Conservation (phyloP, 2,329 filamentous ascomycete species). For the Botryotinia globosa region DNA sequence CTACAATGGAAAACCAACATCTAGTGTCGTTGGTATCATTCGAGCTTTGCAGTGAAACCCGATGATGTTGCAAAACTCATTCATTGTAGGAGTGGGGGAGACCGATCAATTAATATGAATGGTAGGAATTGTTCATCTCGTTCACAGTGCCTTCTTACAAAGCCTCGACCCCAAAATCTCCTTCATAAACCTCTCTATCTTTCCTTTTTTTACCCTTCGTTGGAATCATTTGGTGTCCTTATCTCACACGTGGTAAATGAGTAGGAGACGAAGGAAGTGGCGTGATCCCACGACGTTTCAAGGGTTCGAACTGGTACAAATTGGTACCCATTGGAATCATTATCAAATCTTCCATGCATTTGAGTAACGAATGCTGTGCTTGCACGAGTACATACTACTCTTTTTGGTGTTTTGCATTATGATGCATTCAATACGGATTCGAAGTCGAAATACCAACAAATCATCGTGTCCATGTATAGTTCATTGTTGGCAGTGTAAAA, state of each 20-base stretch:
- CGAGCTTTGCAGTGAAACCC: not conserved
- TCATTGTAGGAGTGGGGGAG: not conserved
- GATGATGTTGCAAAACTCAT: not conserved
- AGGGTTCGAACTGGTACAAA: not conserved
- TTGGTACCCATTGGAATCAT: not conserved
- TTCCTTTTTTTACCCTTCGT: not conserved
- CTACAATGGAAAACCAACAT: not conserved
- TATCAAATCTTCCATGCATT: not conserved
- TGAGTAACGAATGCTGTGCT: not conserved
- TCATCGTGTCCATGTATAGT: not conserved
- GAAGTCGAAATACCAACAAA: constrained; percentile 17
- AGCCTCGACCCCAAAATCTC: constrained; percentile 1
- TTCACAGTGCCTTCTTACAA: not conserved
- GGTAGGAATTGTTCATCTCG: not conserved
- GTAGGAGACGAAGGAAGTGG: constrained; percentile 19
- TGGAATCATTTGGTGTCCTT: not conserved
- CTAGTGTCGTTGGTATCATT: not conserved
- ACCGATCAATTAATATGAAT: not conserved
- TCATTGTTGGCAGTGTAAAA: not conserved
- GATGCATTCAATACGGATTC: not conserved
- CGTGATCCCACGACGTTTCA: constrained; percentile 19
- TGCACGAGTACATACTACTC: not conserved
- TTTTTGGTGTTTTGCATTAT: not conserved
- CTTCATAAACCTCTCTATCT: not conserved
- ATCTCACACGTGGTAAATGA: constrained; percentile 14